A percentile compares a stretch with the other conserved stretches of the same genome.
Conservation (phyloP, 2,329 filamentous ascomycete species). For the Malbranchea zuffiana region DNA sequence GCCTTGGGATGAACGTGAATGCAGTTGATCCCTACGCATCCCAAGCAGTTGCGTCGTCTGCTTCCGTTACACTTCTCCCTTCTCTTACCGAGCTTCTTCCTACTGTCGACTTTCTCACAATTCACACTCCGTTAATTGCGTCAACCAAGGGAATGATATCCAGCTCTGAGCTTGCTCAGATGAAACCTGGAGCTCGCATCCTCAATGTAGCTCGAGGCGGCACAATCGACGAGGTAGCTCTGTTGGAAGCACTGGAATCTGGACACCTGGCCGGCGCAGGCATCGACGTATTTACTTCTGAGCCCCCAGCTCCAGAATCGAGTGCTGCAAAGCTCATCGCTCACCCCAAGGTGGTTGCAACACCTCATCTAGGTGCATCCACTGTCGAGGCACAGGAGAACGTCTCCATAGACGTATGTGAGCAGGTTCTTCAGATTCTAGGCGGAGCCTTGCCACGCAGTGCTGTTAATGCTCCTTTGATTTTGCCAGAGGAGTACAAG, state of each 20-base stretch:
- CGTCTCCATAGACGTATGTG: constrained; percentile 71
- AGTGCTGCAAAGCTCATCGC: constrained; percentile 52
- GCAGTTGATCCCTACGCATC: constrained; percentile 72
- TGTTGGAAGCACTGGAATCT: constrained; percentile 58
- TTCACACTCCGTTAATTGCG: constrained; percentile 69
- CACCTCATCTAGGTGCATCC: constrained; percentile 68
- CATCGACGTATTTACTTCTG: constrained; percentile 67
- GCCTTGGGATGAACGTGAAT: constrained; percentile 63
- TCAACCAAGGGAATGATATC: constrained; percentile 65
- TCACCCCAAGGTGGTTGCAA: constrained; percentile 63
- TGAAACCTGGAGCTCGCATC: constrained; percentile 64
- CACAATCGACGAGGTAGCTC: constrained; percentile 65
- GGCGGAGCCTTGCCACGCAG: constrained; percentile 61
- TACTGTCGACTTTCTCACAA: constrained; percentile 63
- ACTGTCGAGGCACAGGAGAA: constrained; percentile 78
- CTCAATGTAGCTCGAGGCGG: constrained; percentile 72
- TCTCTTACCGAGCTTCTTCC: constrained; percentile 52
- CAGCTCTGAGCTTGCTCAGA: constrained; percentile 52
- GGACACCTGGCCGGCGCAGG: constrained; percentile 66
- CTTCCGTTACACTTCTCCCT: constrained; percentile 53
- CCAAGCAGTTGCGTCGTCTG: constrained; percentile 56
- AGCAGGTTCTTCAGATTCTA: constrained; percentile 64
- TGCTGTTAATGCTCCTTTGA: constrained; percentile 72
- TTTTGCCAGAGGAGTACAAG: constrained; percentile 67
- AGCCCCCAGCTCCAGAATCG: constrained; percentile 56